These are phyloP conservation scores for Epichloe coenophiala DNA, from an alignment of 2,329 filamentous ascomycete species.

Conservation along the genomic window DNA sequence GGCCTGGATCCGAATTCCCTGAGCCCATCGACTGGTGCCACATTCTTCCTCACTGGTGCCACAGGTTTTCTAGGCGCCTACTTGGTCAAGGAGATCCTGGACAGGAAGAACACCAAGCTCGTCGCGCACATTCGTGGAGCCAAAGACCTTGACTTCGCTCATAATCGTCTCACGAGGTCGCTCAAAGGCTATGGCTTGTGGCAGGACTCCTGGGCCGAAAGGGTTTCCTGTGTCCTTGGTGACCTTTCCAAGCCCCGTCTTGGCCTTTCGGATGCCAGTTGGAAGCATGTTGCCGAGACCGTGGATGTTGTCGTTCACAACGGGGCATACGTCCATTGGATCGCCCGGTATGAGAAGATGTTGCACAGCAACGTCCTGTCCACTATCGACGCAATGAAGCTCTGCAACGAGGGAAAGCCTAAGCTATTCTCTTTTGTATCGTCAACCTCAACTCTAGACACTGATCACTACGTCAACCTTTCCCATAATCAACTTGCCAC, in stretches of 20 bases:
- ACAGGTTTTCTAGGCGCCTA: constrained; percentile 70
- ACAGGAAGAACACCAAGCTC: constrained; percentile 26
- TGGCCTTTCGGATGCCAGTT: constrained; percentile 52
- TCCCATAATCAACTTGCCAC: constrained; percentile 38
- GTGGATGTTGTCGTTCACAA: constrained; percentile 73
- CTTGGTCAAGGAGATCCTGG: constrained; percentile 61
- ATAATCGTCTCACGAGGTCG: constrained; percentile 52
- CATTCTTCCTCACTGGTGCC: constrained; percentile 73
- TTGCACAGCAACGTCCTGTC: constrained; percentile 65
- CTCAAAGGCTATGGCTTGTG: constrained; percentile 70
- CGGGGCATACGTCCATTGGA: constrained; percentile 71
- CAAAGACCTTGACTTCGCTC: constrained; percentile 43
- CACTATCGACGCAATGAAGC: constrained; percentile 60
- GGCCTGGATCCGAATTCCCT: constrained; percentile 5
- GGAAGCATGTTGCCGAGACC: constrained; percentile 49
- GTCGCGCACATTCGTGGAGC: constrained; percentile 61
- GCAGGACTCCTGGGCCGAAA: constrained; percentile 48
- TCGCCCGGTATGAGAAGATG: constrained; percentile 61
- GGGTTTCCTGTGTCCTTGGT: constrained; percentile 55
- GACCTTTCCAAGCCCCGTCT: constrained; percentile 61
- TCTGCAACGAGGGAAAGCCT: constrained; percentile 64
- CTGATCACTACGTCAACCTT: constrained; percentile 63
- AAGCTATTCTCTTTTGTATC: constrained; percentile 75
- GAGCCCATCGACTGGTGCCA: constrained; percentile 29
- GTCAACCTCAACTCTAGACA: constrained; percentile 64